These are phyloP conservation scores for Panus rudis DNA, from an alignment of 768 basidiomycete genomes.

Conservation along the genomic window DNA sequence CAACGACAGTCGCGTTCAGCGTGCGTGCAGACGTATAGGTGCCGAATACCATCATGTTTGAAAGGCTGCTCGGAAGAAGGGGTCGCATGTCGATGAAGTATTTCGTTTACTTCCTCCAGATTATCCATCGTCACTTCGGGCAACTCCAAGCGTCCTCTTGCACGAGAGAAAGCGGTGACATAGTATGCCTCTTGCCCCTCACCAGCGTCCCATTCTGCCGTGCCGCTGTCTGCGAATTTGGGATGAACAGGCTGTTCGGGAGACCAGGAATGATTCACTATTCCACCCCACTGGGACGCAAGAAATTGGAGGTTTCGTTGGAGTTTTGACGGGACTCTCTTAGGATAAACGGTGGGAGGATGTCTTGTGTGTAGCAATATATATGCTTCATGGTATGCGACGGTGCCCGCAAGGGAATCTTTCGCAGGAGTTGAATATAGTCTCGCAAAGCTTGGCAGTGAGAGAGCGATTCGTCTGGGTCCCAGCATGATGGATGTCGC, in stretches of 20 bases:
- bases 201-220: conserved; percentile 13
- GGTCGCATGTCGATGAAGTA: conserved; percentile 27
- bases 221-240: conserved; percentile 9
- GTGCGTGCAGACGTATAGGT: conserved; percentile 75
- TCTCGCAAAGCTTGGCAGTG: background rate
- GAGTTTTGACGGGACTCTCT: conserved; percentile 36
- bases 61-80: conserved; percentile 2
- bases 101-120: conserved; percentile 37
- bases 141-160: conserved; percentile 43
- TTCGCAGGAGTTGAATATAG: background rate
- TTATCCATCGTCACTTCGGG: conserved; percentile 42
- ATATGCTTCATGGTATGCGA: conserved; percentile 43
- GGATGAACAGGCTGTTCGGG: conserved; percentile 19
- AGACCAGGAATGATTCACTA: conserved; percentile 58
- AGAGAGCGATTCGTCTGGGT: background rate
- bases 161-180: conserved; percentile 46
- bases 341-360: conserved; percentile 44
- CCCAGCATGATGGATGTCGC: background rate
- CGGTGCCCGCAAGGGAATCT: conserved; percentile 40
- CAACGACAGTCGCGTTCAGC: conserved; percentile 75
- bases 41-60: background rate
- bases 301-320: conserved; percentile 43
- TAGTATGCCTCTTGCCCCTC: conserved; percentile 22
- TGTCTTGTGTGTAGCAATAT: conserved; percentile 46
- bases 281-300: conserved; percentile 40